Conservation (phyloP, 2,329 filamentous ascomycete genomes). For the Alternaria panax region DNA sequence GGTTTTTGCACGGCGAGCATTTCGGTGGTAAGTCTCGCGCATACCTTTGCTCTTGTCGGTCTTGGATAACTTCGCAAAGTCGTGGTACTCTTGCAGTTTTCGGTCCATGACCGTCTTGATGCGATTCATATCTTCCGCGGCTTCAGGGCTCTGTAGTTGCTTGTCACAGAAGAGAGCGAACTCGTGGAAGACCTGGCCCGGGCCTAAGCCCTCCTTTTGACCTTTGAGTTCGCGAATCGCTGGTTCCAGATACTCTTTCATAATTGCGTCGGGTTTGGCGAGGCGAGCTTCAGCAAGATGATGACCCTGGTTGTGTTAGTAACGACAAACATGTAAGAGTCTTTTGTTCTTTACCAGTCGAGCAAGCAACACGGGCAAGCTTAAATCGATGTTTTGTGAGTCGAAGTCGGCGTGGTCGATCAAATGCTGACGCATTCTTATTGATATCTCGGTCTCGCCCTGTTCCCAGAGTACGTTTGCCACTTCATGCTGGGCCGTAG, state of each 20-base stretch:
- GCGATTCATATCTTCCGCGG: conserved; percentile 82
- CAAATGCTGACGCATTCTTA: conserved; percentile 83
- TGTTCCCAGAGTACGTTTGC: conserved; percentile 94
- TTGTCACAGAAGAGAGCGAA: conserved; percentile 96
- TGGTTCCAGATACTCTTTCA: conserved; percentile 82
- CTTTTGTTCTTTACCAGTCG: conserved; percentile 65
- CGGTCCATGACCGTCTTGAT: conserved; percentile 79
- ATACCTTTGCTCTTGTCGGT: conserved; percentile 54
- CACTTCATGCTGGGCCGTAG: conserved; percentile 78
- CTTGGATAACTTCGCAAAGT: conserved; percentile 69
- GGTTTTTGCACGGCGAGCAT: conserved; percentile 74
- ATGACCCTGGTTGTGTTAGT: conserved; percentile 65
- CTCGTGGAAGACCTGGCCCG: conserved; percentile 89
- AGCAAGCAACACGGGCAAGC: conserved; percentile 74
- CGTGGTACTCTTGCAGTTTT: conserved; percentile 80
- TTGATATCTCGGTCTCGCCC: conserved; percentile 86
- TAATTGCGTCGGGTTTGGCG: conserved; percentile 89
- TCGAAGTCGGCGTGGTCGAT: conserved; percentile 42
- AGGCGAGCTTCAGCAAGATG: conserved; percentile 88
- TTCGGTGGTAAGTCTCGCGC: conserved; percentile 62
- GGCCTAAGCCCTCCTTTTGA: conserved; percentile 71
- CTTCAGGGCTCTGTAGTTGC: conserved; percentile 86
- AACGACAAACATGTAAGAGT: neutral
- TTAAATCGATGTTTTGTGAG: conserved; percentile 41
- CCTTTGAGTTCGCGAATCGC: conserved; percentile 83